Evolutionary conservation across 1,284 basidiomycete species (phyloP).

Genomic region (Fomitopsis schrenkii): DNA sequence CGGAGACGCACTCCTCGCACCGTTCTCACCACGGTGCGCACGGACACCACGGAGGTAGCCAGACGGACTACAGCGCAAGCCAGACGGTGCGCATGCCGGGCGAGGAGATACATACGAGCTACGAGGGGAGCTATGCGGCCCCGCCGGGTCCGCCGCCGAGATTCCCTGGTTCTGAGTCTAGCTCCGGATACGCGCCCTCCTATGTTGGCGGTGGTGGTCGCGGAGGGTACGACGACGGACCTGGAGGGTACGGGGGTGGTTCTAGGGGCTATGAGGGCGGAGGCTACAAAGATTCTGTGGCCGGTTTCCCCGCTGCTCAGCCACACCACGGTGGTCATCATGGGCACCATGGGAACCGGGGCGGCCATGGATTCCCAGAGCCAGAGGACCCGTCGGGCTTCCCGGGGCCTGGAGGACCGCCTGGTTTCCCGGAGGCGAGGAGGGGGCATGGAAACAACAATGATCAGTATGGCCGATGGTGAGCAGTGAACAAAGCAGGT

Average conservation of each 20-base stretch:
- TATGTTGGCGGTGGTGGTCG: constrained; percentile 3
- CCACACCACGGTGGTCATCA: not conserved
- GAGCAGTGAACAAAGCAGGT: not conserved
- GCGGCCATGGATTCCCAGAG: not conserved
- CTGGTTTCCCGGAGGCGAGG: not conserved
- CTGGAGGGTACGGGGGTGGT: not conserved
- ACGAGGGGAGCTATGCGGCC: constrained; percentile 13
- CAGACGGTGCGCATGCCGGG: constrained; percentile 8
- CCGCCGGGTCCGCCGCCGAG: constrained; percentile 10
- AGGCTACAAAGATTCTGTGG: not conserved
- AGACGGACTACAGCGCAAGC: constrained; percentile 8
- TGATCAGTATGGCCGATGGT: not conserved
- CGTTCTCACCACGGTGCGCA: constrained; percentile 6
- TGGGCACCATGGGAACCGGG: not conserved
- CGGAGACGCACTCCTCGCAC: not conserved
- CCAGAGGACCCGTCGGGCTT: not conserved
- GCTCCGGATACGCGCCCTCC: constrained; percentile 8
- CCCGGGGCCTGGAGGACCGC: not conserved
- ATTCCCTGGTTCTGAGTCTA: not conserved
- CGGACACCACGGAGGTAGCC: constrained; percentile 5
- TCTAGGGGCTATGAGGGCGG: not conserved
- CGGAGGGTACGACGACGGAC: not conserved
- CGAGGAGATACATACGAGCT: constrained; percentile 9
- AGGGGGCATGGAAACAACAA: not conserved
- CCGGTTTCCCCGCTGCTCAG: not conserved